Evolutionary conservation across 2,329 filamentous ascomycete species (phyloP).

Genomic region (Dactylellina sp.): DNA sequence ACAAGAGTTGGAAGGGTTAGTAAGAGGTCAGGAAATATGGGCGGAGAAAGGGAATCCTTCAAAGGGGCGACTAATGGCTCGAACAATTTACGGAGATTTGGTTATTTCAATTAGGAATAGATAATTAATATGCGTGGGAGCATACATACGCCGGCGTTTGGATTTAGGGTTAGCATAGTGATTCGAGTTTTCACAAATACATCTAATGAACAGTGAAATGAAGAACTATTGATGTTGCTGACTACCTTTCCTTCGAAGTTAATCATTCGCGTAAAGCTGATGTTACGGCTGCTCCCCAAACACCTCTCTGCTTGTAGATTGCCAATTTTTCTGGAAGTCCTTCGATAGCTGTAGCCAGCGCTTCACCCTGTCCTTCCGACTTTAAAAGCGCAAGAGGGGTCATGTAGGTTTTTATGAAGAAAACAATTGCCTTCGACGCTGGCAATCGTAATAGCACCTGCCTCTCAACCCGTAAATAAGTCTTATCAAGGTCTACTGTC

Average conservation of each 20-base stretch:
- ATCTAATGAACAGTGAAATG: no score
- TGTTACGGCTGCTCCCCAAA: constrained; percentile 65
- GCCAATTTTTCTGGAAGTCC: constrained; percentile 70
- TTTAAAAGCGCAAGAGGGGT: constrained; percentile 68
- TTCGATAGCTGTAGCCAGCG: constrained; percentile 69
- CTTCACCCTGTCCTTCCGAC: constrained; percentile 66
- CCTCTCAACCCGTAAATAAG: constrained; percentile 67
- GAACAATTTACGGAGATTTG: constrained; percentile 35
- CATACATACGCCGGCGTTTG: not conserved
- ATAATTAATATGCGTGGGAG: not conserved
- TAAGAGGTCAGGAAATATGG: constrained; percentile 47
- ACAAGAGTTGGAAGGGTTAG: constrained; percentile 32
- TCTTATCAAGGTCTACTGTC: constrained; percentile 55
- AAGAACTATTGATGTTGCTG: no score
- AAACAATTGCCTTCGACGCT: constrained; percentile 66
- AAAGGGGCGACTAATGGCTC: constrained; percentile 35
- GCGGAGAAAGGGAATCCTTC: constrained; percentile 45
- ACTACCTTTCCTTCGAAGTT: no score
- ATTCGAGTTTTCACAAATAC: constrained; percentile 3
- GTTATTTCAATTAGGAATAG: constrained; percentile 14
- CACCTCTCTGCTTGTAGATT: constrained; percentile 67
- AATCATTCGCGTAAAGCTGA: not conserved
- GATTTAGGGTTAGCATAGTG: not conserved
- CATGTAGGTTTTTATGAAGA: constrained; percentile 71
- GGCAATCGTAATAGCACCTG: constrained; percentile 69